A percentile compares a stretch with the other conserved stretches of the same genome.
phyloP scores from a whole-genome alignment of 2,329 filamentous ascomycete genomes.

The Aureobasidium musti region DNA sequence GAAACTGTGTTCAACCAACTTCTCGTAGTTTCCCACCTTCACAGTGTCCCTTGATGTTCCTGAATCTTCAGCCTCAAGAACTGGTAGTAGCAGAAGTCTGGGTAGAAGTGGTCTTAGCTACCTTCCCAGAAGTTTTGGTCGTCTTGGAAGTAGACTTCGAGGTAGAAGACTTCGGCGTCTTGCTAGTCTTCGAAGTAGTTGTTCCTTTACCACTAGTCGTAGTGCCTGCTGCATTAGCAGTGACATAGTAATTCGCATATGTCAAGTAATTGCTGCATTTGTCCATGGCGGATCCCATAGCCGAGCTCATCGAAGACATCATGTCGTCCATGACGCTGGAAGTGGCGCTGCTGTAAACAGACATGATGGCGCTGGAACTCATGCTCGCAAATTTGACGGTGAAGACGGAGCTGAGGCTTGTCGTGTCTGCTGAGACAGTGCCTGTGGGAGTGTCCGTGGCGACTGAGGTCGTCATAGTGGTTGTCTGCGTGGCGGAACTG shows the following conservation, averaged over 20 bases:
- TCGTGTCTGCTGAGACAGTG: not conserved
- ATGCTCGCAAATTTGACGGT: not conserved
- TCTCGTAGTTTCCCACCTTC: not conserved
- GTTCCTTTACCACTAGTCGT: not conserved
- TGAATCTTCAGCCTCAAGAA: not conserved
- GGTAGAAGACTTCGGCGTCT: not conserved
- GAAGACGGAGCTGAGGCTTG: not conserved
- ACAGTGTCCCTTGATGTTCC: too few relatives aligned
- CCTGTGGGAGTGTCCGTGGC: not conserved
- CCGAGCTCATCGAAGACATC: not conserved
- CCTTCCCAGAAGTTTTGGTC: not conserved
- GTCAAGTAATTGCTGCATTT: not conserved
- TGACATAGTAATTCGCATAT: constrained; percentile 9
- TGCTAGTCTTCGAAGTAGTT: not conserved
- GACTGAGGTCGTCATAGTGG: not conserved
- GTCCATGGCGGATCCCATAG: not conserved
- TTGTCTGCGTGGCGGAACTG: not conserved
- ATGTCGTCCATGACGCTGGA: constrained; percentile 3
- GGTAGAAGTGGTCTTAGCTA: not conserved
- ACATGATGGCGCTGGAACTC: constrained; percentile 13
- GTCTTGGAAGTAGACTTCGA: not conserved
- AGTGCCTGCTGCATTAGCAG: not conserved
- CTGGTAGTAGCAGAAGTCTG: not conserved
- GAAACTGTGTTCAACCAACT: not conserved
- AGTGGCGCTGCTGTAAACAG: constrained; percentile 3